A percentile compares a stretch with the other conserved stretches of the same genome.
These are phyloP conservation scores for Leccinum arenicola DNA, from an alignment of 768 basidiomycete species.

Conservation along the genomic window DNA sequence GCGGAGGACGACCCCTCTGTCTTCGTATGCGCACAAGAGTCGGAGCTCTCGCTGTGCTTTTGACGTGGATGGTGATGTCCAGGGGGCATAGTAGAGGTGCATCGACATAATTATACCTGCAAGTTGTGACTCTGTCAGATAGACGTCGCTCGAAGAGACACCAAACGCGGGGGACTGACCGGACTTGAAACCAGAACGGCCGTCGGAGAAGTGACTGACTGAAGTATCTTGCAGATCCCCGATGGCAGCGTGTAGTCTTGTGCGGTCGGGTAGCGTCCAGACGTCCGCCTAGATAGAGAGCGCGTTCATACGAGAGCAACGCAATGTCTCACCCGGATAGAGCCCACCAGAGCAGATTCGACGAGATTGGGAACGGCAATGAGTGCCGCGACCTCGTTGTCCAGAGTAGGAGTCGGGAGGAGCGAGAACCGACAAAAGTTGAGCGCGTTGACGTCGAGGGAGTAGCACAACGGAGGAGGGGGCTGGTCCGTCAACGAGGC, in stretches of 20 bases:
- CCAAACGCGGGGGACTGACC: slow-evolving; percentile 35
- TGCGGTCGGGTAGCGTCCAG: slow-evolving; percentile 69
- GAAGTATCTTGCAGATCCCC: slow-evolving; percentile 45
- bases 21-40: slow-evolving; percentile 79
- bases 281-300: slow-evolving; percentile 66
- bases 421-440: slow-evolving; percentile 93
- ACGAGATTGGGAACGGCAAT: slow-evolving; percentile 86
- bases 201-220: slow-evolving; percentile 32
- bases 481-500: slow-evolving; percentile 51
- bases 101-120: slow-evolving; percentile 89
- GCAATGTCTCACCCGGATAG: neutral
- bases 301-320: neutral
- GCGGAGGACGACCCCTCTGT: slow-evolving; percentile 77
- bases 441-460: slow-evolving; percentile 87
- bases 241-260: slow-evolving; percentile 81
- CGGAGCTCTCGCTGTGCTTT: slow-evolving; percentile 43
- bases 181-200: slow-evolving; percentile 52
- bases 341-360: slow-evolving; percentile 75
- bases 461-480: slow-evolving; percentile 54
- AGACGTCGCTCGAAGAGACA: slow-evolving; percentile 42
- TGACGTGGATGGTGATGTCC: slow-evolving; percentile 32
- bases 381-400: slow-evolving; percentile 38
- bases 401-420: slow-evolving; percentile 29
- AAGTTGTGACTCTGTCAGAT: slow-evolving; percentile 49
- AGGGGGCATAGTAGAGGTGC: slow-evolving; percentile 51